These are phyloP conservation scores for Dothistroma septosporum DNA, from an alignment of 2,329 filamentous ascomycete species.

Conservation along the genomic window DNA sequence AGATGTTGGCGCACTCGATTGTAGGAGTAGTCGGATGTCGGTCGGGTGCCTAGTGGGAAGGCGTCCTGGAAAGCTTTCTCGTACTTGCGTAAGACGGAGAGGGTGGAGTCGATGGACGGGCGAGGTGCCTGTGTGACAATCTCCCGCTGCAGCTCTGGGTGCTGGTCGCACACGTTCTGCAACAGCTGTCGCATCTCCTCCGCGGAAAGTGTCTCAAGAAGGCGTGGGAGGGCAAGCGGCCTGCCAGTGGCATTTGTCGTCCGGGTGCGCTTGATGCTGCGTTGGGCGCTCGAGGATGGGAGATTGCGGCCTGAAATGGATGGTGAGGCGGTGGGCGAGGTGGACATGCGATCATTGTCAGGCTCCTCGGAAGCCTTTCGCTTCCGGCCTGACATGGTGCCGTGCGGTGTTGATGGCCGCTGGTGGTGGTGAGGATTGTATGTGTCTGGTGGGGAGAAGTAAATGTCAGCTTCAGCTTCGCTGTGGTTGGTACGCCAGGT, in stretches of 20 bases:
- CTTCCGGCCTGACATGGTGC: conserved; percentile 57
- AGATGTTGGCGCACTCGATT: conserved; percentile 83
- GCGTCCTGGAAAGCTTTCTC: conserved; percentile 71
- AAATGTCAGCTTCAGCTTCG: background rate
- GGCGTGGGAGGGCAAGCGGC: conserved; percentile 63
- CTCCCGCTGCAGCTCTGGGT: conserved; percentile 80
- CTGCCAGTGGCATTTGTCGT: conserved; percentile 63
- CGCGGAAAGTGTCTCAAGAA: conserved; percentile 90
- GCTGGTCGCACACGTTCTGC: conserved; percentile 85
- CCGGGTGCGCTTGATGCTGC: conserved; percentile 63
- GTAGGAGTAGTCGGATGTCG: conserved; percentile 88
- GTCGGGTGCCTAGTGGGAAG: conserved; percentile 79
- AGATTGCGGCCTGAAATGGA: conserved; percentile 67
- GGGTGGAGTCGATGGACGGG: conserved; percentile 75
- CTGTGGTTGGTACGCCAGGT: background rate
- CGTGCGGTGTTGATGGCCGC: conserved; percentile 9
- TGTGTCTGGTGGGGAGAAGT: conserved; percentile 27
- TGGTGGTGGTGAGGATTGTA: conserved; percentile 36
- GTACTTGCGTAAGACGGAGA: conserved; percentile 78
- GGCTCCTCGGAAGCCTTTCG: conserved; percentile 77
- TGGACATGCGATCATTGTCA: conserved; percentile 75
- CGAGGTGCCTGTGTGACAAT: conserved; percentile 78
- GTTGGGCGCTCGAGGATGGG: conserved; percentile 40
- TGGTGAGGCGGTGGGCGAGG: conserved; percentile 80
- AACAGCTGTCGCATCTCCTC: conserved; percentile 79